Evolutionary conservation across 1,284 basidiomycete species (phyloP).

Genomic region (Apiotrichum brassicae): DNA sequence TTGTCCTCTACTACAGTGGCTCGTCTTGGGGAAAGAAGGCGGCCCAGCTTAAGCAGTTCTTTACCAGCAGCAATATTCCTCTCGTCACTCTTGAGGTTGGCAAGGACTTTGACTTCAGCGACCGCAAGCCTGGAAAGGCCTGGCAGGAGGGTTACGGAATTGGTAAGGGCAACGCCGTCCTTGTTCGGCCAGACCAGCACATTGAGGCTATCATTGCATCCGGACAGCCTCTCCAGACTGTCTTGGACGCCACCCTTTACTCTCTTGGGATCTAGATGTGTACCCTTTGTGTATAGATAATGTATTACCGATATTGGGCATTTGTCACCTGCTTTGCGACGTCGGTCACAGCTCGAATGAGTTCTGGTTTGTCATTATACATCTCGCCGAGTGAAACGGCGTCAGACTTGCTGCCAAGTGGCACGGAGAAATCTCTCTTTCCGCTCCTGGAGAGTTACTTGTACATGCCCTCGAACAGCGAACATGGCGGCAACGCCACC

Average conservation of each 20-base stretch:
- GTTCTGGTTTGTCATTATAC: too few relatives aligned
- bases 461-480: too few relatives aligned
- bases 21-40: conserved; percentile 11
- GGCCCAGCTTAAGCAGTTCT: conserved; percentile 3
- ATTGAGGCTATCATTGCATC: conserved; percentile 7
- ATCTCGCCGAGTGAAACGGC: too few relatives aligned
- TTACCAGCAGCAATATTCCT: not conserved
- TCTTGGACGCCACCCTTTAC: conserved; percentile 1
- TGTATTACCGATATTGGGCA: conserved; percentile 2
- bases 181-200: conserved; percentile 24
- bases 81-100: conserved; percentile 11
- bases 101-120: conserved; percentile 20
- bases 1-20: conserved; percentile 15
- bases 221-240: not conserved
- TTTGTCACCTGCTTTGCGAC: too few relatives aligned
- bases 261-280: conserved; percentile 3
- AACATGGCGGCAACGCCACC: too few relatives aligned
- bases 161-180: conserved; percentile 8
- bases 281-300: conserved; percentile 1
- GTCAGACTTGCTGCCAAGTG: too few relatives aligned
- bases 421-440: too few relatives aligned
- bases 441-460: too few relatives aligned
- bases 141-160: conserved; percentile 19
- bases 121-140: conserved; percentile 12
- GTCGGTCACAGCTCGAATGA: too few relatives aligned